These are phyloP conservation scores for Apostasia shenzhenica DNA, from an alignment of 106 monocot genomes.

Conservation along the genomic window DNA sequence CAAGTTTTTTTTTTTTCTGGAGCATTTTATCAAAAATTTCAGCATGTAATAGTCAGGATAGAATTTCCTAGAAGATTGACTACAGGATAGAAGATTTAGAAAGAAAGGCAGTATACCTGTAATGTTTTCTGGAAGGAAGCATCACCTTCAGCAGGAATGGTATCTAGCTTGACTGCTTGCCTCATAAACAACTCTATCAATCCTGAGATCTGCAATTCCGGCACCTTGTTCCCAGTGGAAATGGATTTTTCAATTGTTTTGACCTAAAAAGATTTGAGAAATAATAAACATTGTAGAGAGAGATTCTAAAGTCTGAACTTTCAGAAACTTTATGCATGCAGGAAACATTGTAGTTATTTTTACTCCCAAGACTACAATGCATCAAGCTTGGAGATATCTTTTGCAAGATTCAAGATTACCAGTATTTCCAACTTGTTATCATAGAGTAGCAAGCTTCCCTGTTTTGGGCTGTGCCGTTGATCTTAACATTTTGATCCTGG, in stretches of 20 bases:
- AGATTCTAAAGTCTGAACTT: not conserved
- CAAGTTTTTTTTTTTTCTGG: too few species aligned
- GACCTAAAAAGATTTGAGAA: constrained; percentile 28
- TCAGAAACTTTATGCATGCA: not conserved
- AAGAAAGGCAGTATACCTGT: constrained; percentile 35
- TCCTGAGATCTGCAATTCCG: constrained; percentile 77
- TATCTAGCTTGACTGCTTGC: constrained; percentile 65
- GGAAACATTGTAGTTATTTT: not conserved
- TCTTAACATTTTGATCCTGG: too few species aligned
- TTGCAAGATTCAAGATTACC: too few species aligned
- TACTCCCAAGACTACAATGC: not conserved
- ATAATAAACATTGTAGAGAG: not conserved
- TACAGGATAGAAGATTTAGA: not conserved
- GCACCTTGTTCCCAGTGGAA: constrained; percentile 50
- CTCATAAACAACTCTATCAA: constrained; percentile 79
- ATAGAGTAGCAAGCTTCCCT: too few species aligned
- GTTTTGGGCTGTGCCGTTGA: too few species aligned
- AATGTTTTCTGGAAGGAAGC: constrained; percentile 47
- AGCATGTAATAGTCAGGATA: too few species aligned
- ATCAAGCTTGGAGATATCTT: too few species aligned
- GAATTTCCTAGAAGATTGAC: not conserved
- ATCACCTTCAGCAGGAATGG: constrained; percentile 49
- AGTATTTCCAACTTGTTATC: too few species aligned
- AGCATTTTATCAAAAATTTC: too few species aligned
- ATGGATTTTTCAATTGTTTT: constrained; percentile 58